Evolutionary conservation across 106 monocot genomes (phyloP).

Genomic region (Apostasia ramifera): DNA sequence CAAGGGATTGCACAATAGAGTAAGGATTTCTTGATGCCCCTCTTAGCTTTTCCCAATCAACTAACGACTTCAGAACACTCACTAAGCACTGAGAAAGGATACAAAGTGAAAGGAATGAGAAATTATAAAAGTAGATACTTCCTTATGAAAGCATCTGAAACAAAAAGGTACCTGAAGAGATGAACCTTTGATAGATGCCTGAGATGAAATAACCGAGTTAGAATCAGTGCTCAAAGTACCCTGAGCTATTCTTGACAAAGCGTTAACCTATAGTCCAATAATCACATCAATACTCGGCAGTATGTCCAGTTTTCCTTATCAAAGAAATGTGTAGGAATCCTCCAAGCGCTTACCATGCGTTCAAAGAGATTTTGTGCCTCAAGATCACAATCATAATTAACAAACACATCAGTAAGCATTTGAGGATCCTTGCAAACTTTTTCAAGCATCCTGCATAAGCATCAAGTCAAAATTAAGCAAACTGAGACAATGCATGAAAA

Average conservation of each 20-base stretch:
- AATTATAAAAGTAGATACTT: background rate
- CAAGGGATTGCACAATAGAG: constrained; percentile 31
- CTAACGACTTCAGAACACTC: constrained; percentile 80
- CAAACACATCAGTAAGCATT: constrained; percentile 98
- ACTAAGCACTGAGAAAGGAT: constrained; percentile 69
- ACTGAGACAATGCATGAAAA: no score
- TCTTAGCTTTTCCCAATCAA: constrained; percentile 76
- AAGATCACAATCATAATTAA: constrained; percentile 98
- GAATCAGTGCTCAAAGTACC: constrained; percentile 63
- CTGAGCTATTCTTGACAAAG: constrained; percentile 83
- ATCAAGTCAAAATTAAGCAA: constrained; percentile 5
- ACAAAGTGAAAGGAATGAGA: background rate
- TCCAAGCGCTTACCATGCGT: constrained; percentile 54
- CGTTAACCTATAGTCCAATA: constrained; percentile 42
- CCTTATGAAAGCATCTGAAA: background rate
- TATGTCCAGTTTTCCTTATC: background rate
- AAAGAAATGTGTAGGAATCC: background rate
- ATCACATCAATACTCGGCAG: background rate
- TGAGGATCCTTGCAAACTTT: constrained; percentile 89
- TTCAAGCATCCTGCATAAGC: constrained; percentile 74
- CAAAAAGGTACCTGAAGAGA: constrained; percentile 77
- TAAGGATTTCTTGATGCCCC: constrained; percentile 46
- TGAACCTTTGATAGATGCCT: constrained; percentile 65
- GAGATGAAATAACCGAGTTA: constrained; percentile 47
- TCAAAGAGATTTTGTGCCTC: constrained; percentile 92